Percentiles rank a stretch among this genome's conserved stretches.
These are phyloP conservation scores for Solanum chiquidenum DNA, from an alignment of 257 asterid species.

Conservation along the genomic window DNA sequence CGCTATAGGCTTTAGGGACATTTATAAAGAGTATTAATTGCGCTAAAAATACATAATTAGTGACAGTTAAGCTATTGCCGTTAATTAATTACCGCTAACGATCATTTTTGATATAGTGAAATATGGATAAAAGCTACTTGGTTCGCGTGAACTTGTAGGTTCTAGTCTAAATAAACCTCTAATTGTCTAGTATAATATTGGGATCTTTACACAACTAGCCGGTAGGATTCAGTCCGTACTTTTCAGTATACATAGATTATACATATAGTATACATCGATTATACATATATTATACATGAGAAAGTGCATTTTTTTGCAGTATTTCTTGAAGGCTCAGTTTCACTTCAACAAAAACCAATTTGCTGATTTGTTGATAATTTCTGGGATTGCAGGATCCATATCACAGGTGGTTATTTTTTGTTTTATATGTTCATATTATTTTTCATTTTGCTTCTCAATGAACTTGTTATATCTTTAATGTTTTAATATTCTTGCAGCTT, in stretches of 20 bases:
- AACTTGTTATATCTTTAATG: neutral
- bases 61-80: too few species aligned
- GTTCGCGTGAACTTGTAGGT: neutral
- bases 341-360: constrained; percentile 86
- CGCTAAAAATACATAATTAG: too few species aligned
- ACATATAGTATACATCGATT: neutral
- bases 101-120: too few species aligned
- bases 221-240: neutral
- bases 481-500: constrained; percentile 33
- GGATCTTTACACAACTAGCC: neutral
- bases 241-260: neutral
- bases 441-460: neutral
- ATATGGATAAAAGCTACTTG: neutral
- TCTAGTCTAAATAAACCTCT: neutral
- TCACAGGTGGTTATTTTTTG: constrained; percentile 48
- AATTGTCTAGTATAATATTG: neutral
- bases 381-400: constrained; percentile 61
- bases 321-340: constrained; percentile 76
- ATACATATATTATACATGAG: neutral
- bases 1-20: too few species aligned
- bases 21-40: too few species aligned
- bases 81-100: too few species aligned
- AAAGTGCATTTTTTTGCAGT: constrained; percentile 32
- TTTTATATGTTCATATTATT: neutral
- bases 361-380: constrained; percentile 75